Percentiles rank a stretch among this genome's conserved stretches.
These are phyloP conservation scores for Colletotrichum sublineola DNA, from an alignment of 2,329 filamentous ascomycete species.

Conservation along the genomic window DNA sequence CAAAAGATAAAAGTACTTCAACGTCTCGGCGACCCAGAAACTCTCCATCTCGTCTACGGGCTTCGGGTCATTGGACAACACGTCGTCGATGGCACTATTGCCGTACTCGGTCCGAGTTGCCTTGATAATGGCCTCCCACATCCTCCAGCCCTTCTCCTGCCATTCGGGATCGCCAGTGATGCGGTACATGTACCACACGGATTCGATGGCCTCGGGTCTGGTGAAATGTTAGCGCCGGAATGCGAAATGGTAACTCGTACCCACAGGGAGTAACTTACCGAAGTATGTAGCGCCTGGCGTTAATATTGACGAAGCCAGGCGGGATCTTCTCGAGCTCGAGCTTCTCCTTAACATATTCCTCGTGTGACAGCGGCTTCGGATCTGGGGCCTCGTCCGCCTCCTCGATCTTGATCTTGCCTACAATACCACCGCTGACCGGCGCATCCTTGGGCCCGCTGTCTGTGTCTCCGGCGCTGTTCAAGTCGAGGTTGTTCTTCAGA, in stretches of 20 bases:
- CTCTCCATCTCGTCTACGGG: constrained; percentile 81
- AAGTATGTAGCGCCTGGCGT: constrained; percentile 68
- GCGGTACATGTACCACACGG: constrained; percentile 90
- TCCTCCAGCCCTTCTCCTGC: constrained; percentile 87
- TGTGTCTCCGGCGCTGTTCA: constrained; percentile 41
- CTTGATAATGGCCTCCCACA: constrained; percentile 81
- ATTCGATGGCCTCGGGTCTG: constrained; percentile 89
- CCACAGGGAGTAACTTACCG: constrained; percentile 61
- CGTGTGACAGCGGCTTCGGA: constrained; percentile 63
- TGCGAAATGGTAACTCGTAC: constrained; percentile 9
- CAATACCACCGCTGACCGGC: constrained; percentile 42
- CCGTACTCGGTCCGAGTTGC: constrained; percentile 76
- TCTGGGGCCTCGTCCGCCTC: constrained; percentile 46
- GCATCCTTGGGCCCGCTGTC: constrained; percentile 41
- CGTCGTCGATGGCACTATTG: constrained; percentile 78
- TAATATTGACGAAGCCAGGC: constrained; percentile 64
- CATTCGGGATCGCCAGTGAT: constrained; percentile 83
- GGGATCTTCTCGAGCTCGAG: constrained; percentile 62
- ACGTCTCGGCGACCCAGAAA: constrained; percentile 90
- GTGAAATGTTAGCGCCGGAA: constrained; percentile 42
- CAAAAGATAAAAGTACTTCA: constrained; percentile 92
- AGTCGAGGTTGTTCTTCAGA: constrained; percentile 46
- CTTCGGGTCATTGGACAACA: constrained; percentile 59
- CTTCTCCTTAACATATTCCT: constrained; percentile 64
- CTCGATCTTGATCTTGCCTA: constrained; percentile 48